Base-by-base conservation (phyloP, 371 early-diverging fungal genomes). In the Rhizopus sp. region DNA sequence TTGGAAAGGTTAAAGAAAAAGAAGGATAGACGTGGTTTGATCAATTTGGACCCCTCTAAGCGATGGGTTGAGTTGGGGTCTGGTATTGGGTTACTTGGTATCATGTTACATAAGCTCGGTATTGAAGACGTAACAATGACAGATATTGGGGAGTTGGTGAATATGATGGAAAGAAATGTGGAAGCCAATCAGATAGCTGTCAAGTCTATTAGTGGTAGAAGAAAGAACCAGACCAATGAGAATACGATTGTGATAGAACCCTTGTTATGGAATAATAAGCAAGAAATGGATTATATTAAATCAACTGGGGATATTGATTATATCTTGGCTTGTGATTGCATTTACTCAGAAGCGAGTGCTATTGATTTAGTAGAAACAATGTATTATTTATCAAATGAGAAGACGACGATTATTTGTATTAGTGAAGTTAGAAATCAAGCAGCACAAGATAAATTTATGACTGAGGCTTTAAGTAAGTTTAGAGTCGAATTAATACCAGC, bases 301-400 rank as follows among this genome's bases (percentile, higher is more conserved):
- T 48, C 57, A 4, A 59, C 57, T 1, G 74, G 70, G 2, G 59
- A 60, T n/a, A 76, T 76, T 59, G 82, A 82, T 53, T 76, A 78
- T 50, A 57, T 82, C 4, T 59, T 82, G 4, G 82, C 82, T 0
- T 77, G 77, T 47, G 82, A 82, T 57, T 82, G 82, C 50, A 79
- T 82, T 45, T 82, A 82, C 52, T 82, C 82, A 8, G 82, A 82
- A 54, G 78, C 80, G 15, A 78, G 78, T 52, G 77, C 78, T 3
- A 50, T 73, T 29, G 82, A 76, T 53, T 56, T 82, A 16, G 82
- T 76, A 4, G 60, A 66, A 30, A 79, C 78, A 6, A 74, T 82
- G 78, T 72, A 72, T 5, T 55, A 64, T 15, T 48, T 79, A 8
- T 58, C 72, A 2, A 59, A 37, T 7, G 61, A 67, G n/a, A 58